Base-by-base conservation (phyloP, 2,329 filamentous ascomycete species). In the Aspergillus flavus region DNA sequence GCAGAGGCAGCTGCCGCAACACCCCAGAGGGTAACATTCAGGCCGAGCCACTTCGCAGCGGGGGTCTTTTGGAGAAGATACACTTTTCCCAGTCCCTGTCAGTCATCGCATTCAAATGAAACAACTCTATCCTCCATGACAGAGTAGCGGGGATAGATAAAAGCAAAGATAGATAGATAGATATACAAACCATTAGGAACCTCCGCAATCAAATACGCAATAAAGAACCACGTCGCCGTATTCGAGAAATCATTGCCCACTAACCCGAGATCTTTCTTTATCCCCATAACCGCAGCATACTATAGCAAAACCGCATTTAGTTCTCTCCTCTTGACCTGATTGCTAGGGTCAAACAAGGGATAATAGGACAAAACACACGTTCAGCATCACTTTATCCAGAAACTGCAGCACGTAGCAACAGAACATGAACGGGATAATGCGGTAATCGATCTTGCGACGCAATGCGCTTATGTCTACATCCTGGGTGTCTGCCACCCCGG, bases 231-330 rank as follows among this genome's bases (percentile, higher is more conserved):
- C 0, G 86, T 87, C 1, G 86, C 85, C 12, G 85, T 75, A 70
- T 87, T 86, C 63, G 84, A 85, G 72, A 89, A 89, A 34, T 89
- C 81, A 64, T 89, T 87, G 43, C 83, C 83, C 12, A 73, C 71
- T 16, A 89, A 79, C 1, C 81, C 76, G 2, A 87, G 80, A 56
- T 88, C 85, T 62, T 80, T 75, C 32, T 74, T 79, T 6, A 90
- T 73, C 6, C 86, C 86, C 87, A 90, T 90, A 43, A 90, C 86
- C 58, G 84, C 85, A 12, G 86, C 86, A 70, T 89, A 89, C 57
- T 59, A 30, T 7, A 0, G 3, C 12, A 3, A 21, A 10, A n/a
- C 6, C 23, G 12, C 26, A 34, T 10, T 50, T 26, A 61, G 53
- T 14, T 14, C 43, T 34, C 32, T 32, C 30, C 26, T 39, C 11